Evolutionary conservation across 257 asterid genomes (phyloP).

Genomic region (Capsicum chinense): DNA sequence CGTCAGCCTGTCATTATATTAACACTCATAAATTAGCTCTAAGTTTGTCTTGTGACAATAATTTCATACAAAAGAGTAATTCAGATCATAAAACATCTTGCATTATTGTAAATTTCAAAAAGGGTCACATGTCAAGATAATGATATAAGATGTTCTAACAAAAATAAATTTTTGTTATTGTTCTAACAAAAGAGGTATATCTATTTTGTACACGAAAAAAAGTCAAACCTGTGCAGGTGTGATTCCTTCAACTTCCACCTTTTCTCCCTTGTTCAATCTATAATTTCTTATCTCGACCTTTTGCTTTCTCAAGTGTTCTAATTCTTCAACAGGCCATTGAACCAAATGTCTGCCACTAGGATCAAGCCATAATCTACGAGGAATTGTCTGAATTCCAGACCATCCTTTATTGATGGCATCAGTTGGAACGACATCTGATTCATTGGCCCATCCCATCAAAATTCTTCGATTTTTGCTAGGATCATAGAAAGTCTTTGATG

Average conservation of each 20-base stretch:
- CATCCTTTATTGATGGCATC: slow-evolving; percentile 15
- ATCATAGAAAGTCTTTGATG: not conserved
- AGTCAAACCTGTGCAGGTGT: slow-evolving; percentile 1
- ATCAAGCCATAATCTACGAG: slow-evolving; percentile 8
- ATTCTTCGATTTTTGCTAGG: slow-evolving; percentile 15
- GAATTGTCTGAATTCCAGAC: slow-evolving; percentile 18
- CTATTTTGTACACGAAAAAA: not conserved
- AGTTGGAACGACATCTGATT: not conserved
- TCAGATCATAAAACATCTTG: not conserved
- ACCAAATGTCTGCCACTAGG: not conserved
- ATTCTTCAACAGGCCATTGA: slow-evolving; percentile 12
- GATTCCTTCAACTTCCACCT: not conserved
- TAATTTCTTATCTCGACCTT: not conserved
- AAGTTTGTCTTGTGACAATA: not conserved
- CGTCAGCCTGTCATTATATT: not conserved
- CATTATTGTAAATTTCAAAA: not conserved
- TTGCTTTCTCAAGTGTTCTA: not conserved
- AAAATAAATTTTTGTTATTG: not conserved
- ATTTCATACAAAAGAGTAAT: not conserved
- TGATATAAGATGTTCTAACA: not conserved
- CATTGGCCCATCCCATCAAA: slow-evolving; percentile 17
- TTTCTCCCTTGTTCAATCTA: not conserved
- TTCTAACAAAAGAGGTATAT: not conserved
- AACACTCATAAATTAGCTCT: not conserved
- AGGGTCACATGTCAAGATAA: not conserved